Conservation (phyloP, 441 rosid genomes). For the Syzygium syzygioides region DNA sequence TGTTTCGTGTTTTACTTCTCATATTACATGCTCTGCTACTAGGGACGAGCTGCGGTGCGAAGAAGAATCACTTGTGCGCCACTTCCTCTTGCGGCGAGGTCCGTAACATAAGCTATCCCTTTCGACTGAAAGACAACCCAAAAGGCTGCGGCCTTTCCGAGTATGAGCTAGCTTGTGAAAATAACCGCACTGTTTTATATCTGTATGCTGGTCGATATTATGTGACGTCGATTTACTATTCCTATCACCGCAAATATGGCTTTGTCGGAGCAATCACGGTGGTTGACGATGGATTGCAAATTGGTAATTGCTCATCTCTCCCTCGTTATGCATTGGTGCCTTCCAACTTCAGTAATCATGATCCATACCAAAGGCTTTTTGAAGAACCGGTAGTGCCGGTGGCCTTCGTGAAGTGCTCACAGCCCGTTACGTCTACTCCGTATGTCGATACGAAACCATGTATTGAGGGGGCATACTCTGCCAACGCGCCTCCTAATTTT, state of each 20-base stretch:
- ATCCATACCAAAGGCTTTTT: not conserved
- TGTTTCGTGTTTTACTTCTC: too few relatives aligned
- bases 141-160: accelerated
- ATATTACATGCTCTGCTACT: too few relatives aligned
- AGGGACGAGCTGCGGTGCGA: too few relatives aligned
- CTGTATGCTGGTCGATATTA: accelerated
- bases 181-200: not conserved
- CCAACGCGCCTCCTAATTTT: not conserved
- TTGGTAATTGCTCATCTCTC: not conserved
- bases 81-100: not conserved
- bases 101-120: not conserved
- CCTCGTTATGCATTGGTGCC: accelerated
- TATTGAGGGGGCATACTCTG: not conserved
- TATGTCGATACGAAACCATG: not conserved
- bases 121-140: not conserved
- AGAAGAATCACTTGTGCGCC: too few relatives aligned
- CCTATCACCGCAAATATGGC: accelerated
- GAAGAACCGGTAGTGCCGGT: accelerated
- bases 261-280: accelerated
- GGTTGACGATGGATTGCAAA: not conserved
- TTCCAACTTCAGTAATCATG: not conserved
- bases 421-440: not conserved
- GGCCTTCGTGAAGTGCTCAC: not conserved
- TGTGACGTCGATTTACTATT: not conserved
- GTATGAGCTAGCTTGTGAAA: not conserved